Base-by-base conservation (phyloP, 352 stramenopile species). In the Pythium grandisporangium region DNA sequence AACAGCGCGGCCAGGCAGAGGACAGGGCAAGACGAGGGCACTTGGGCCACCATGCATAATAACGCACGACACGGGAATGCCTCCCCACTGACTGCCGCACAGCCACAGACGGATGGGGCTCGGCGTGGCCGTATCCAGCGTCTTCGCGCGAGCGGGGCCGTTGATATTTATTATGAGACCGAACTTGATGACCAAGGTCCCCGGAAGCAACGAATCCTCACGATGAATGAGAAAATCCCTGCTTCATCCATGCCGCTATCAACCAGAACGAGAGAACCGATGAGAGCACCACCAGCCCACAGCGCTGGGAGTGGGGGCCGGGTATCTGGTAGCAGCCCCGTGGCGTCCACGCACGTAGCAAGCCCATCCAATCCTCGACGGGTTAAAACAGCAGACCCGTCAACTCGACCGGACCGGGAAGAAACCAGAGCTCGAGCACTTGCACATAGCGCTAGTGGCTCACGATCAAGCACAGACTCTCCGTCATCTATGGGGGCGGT, bases 121-220 rank as follows among this genome's bases (percentile, higher is more conserved):
- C 55, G 56, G 13, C 48, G 53, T 19, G 66, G 63, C 0, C 64
- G 66, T 27, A 53, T 82, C 5, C 56, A 76, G 35, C 60, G 65
- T 13, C 45, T 81, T 41, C 60, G 58, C 24, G 61, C 65, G 34
- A 76, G 50, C 41, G 69, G 65, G 8, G 33, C 57, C 17, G 63
- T 77, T 12, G 68, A 81, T 35, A 62, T 77, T 21, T 70, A 65
- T 41, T 77, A 74, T 38, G 63, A 70, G 29, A 74, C 73, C 26
- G 66, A 63, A 1, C 55, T 66, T 23, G 36, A 78, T 19, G 69
- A 82, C 33, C 60, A 82, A 44, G 51, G 55, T 20, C 63, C 75
- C 12, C 38, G 39, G 4, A 64, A 58, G 32, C 61, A 76, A 7
- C 67, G 67, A 34, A 48, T 80, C 20, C 27, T 29, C 16, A 58